A percentile compares a stretch with the other conserved stretches of the same genome.
Evolutionary conservation across 2,329 filamentous ascomycete species (phyloP).

Genomic region (Allantophomopsis cytisporea): DNA sequence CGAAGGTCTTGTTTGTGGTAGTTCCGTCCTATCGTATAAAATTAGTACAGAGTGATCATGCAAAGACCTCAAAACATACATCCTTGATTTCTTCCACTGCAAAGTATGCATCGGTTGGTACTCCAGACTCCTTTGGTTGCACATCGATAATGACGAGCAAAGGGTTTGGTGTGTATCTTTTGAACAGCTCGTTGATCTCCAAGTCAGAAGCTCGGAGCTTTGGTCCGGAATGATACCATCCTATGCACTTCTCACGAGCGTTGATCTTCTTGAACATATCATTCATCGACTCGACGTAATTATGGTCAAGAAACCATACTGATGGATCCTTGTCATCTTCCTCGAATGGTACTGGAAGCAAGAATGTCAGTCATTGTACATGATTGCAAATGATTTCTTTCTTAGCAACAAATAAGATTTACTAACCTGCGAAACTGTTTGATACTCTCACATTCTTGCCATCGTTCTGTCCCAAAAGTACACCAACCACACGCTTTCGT

Average conservation of each 20-base stretch:
- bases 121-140: slow-evolving; percentile 93
- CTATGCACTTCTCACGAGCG: slow-evolving; percentile 94
- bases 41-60: slow-evolving; percentile 4
- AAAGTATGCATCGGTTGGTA: slow-evolving; percentile 98
- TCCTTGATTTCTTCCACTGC: slow-evolving; percentile 99
- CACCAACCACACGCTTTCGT: slow-evolving; percentile 79
- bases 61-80: slow-evolving; percentile 31
- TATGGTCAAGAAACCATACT: slow-evolving; percentile 98
- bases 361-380: background rate
- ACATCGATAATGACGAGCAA: slow-evolving; percentile 97
- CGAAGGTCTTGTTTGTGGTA: slow-evolving; percentile 91
- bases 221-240: slow-evolving; percentile 97
- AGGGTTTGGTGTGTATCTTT: slow-evolving; percentile 94
- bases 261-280: slow-evolving; percentile 99
- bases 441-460: slow-evolving; percentile 93
- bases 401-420: slow-evolving; percentile 3
- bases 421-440: slow-evolving; percentile 91
- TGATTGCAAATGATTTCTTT: too few relatives aligned
- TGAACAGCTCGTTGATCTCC: slow-evolving; percentile 99
- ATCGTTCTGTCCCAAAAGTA: slow-evolving; percentile 89
- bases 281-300: slow-evolving; percentile 98
- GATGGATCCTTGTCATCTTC: slow-evolving; percentile 98
- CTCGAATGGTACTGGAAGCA: slow-evolving; percentile 74
- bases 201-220: slow-evolving; percentile 94
- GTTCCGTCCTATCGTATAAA: slow-evolving; percentile 67